phyloP scores from a whole-genome alignment of 129 eudicot species.

The Pulicaria dysenterica region DNA sequence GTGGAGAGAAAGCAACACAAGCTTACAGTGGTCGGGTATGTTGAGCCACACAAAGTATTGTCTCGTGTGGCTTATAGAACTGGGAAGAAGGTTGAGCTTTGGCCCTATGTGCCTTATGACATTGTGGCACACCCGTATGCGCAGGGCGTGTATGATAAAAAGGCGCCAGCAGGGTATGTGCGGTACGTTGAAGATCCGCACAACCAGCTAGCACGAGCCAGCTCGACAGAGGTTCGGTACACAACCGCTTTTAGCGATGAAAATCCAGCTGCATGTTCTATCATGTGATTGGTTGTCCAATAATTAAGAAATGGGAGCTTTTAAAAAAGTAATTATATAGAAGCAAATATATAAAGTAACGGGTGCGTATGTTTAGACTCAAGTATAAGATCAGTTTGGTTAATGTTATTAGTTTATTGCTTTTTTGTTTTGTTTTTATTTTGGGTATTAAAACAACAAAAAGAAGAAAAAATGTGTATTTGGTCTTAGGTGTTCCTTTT shows the following conservation, averaged over 20 bases:
- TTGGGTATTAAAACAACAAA: neutral
- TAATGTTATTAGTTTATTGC: slow-evolving; percentile 12
- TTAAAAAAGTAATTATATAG: slow-evolving; percentile 6
- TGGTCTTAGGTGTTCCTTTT: neutral
- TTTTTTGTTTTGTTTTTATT: neutral
- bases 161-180: slow-evolving; percentile 92
- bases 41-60: slow-evolving; percentile 77
- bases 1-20: slow-evolving; percentile 72
- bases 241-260: slow-evolving; percentile 96
- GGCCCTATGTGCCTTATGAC: slow-evolving; percentile 95
- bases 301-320: neutral
- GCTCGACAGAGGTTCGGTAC: slow-evolving; percentile 89
- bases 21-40: slow-evolving; percentile 79
- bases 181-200: slow-evolving; percentile 53
- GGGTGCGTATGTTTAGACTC: slow-evolving; percentile 12
- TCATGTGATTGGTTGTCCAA: slow-evolving; percentile 53
- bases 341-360: neutral
- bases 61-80: slow-evolving; percentile 82
- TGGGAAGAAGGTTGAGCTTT: slow-evolving; percentile 87
- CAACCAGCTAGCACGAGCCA: slow-evolving; percentile 71
- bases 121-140: slow-evolving; percentile 88
- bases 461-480: neutral
- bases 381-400: neutral
- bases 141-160: slow-evolving; percentile 76
- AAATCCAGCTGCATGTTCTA: slow-evolving; percentile 67